Conservation (phyloP, 2,329 filamentous ascomycete genomes). For the Fusarium sp. region DNA sequence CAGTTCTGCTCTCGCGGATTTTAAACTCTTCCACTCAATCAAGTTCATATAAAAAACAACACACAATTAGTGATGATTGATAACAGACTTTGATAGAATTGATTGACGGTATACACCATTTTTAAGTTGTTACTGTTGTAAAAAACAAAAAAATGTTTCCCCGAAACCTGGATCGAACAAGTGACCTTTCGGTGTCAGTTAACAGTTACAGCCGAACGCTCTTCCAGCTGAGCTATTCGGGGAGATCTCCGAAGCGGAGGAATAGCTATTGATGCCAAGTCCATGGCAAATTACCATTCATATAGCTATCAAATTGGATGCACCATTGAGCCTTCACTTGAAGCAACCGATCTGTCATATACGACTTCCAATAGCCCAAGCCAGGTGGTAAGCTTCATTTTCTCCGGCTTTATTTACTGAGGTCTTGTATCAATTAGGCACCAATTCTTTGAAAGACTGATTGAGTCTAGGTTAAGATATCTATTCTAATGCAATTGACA, state of each 20-base stretch:
- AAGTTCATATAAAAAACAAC: too few species aligned
- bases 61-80: too few species aligned
- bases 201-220: slow-evolving; percentile 27
- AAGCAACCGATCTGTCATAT: rapidly evolving
- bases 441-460: too few species aligned
- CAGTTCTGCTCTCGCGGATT: neutral
- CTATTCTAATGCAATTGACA: neutral
- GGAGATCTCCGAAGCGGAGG: slow-evolving; percentile 16
- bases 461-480: neutral
- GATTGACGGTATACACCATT: neutral
- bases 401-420: neutral
- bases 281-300: rapidly evolving
- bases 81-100: neutral
- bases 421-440: too few species aligned
- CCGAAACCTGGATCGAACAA: slow-evolving; percentile 29
- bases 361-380: rapidly evolving
- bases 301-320: rapidly evolving
- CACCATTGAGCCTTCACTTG: neutral
- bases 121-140: rapidly evolving
- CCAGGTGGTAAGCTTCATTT: neutral
- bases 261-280: slow-evolving; percentile 3
- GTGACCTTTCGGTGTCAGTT: slow-evolving; percentile 27
- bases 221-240: slow-evolving; percentile 29
- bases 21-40: neutral
- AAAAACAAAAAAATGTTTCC: neutral